Evolutionary conservation across 176 grass and related monocot genomes (phyloP).

Genomic region (Cenchrus fungigraminus): DNA sequence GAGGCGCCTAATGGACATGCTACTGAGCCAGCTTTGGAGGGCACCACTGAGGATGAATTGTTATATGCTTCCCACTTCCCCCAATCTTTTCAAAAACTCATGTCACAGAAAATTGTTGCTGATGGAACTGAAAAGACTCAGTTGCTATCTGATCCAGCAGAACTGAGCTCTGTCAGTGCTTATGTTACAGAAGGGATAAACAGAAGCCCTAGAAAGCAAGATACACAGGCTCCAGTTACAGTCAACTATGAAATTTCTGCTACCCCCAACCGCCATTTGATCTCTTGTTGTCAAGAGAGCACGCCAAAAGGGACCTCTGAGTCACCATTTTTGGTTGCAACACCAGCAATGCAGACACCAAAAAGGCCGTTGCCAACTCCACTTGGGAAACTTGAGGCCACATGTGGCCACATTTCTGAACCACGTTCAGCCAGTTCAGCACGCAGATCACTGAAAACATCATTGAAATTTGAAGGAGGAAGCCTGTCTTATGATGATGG

Average conservation of each 20-base stretch:
- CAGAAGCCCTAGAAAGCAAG: conserved; percentile 39
- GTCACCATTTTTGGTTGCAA: conserved; percentile 46
- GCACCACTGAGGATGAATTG: conserved; percentile 41
- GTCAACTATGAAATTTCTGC: conserved; percentile 35
- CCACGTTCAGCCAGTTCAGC: conserved; percentile 65
- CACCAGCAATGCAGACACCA: conserved; percentile 71
- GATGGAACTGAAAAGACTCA: conserved; percentile 49
- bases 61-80: conserved; percentile 81
- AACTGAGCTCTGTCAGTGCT: conserved; percentile 21
- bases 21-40: conserved; percentile 41
- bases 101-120: conserved; percentile 60
- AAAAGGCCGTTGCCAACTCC: conserved; percentile 69
- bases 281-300: conserved; percentile 47
- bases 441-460: conserved; percentile 70
- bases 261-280: conserved; percentile 37
- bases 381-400: conserved; percentile 49
- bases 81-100: conserved; percentile 67
- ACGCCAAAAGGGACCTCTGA: conserved; percentile 54
- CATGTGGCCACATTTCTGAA: conserved; percentile 60
- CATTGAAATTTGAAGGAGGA: conserved; percentile 52
- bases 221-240: conserved; percentile 13
- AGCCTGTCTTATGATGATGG: conserved; percentile 28
- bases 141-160: conserved; percentile 51
- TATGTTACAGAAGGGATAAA: conserved; percentile 27
- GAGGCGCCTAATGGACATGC: conserved; percentile 39